Evolutionary conservation across 2,329 filamentous ascomycete genomes (phyloP).

Genomic region (Colletotrichum eleusines): DNA sequence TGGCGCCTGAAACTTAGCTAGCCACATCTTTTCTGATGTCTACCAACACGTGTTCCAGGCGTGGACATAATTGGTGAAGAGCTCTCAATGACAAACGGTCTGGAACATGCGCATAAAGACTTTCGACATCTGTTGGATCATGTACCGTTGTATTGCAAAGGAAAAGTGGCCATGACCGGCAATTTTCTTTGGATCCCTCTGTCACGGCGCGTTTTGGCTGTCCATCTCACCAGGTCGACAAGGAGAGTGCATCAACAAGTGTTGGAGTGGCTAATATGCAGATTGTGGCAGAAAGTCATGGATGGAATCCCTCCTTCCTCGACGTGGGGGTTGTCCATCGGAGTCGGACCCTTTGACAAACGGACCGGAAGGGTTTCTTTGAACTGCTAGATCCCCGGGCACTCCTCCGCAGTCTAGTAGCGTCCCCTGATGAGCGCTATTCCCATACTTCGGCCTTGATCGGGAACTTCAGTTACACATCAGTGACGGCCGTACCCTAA

Average conservation of each 20-base stretch:
- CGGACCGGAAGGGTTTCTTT: neutral
- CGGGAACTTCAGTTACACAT: too few relatives aligned
- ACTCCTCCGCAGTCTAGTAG: neutral
- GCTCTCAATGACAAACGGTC: neutral
- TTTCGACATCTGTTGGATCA: neutral
- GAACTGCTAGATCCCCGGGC: neutral
- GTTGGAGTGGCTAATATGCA: slow-evolving; percentile 1
- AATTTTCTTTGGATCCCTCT: neutral
- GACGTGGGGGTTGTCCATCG: neutral
- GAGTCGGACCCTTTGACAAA: neutral
- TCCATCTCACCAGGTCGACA: too few relatives aligned
- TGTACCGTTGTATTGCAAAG: neutral
- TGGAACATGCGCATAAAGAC: neutral
- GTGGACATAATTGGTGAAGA: neutral
- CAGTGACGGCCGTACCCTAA: too few relatives aligned
- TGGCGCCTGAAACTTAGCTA: neutral
- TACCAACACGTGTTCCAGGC: too few relatives aligned
- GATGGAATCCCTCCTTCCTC: slow-evolving; percentile 4
- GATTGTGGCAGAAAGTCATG: slow-evolving; percentile 1
- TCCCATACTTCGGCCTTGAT: too few relatives aligned
- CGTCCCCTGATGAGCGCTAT: neutral
- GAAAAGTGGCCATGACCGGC: too few relatives aligned
- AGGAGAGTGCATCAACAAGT: neutral
- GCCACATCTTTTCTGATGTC: neutral
- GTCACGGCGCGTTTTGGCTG: neutral